These are phyloP conservation scores for Moesziomyces antarcticus DNA, from an alignment of 1,284 basidiomycete species.

Conservation along the genomic window DNA sequence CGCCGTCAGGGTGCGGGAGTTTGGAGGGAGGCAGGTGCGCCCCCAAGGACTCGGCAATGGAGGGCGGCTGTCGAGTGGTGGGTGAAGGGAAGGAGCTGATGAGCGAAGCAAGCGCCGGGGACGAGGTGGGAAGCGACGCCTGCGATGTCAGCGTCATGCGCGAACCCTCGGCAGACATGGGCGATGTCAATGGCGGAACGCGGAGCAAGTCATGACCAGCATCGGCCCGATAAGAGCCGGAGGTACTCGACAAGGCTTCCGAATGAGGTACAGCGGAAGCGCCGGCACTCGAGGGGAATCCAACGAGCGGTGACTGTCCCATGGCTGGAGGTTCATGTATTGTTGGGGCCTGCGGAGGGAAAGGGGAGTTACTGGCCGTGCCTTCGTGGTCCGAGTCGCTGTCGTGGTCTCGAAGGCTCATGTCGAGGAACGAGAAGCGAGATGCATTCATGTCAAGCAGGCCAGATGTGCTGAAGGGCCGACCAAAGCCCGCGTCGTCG, in stretches of 20 bases:
- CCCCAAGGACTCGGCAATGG: not conserved
- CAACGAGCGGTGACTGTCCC: slow-evolving; percentile 1
- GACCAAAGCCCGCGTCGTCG: slow-evolving; percentile 31
- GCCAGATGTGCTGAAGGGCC: slow-evolving; percentile 33
- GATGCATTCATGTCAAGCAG: slow-evolving; percentile 31
- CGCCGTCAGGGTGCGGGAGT: not conserved
- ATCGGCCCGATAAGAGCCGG: slow-evolving; percentile 1
- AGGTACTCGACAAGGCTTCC: not conserved
- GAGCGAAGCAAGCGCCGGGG: slow-evolving; percentile 37
- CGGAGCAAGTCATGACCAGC: slow-evolving; percentile 8
- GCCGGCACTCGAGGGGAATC: not conserved
- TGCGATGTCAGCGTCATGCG: slow-evolving; percentile 1
- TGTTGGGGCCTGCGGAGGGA: not conserved
- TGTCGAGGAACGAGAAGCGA: slow-evolving; percentile 38
- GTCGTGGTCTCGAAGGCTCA: slow-evolving; percentile 27
- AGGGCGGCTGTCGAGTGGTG: slow-evolving; percentile 2
- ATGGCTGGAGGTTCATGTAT: slow-evolving; percentile 4
- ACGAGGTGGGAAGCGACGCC: slow-evolving; percentile 11
- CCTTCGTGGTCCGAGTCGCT: slow-evolving; percentile 17
- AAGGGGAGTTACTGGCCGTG: not conserved
- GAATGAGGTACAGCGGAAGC: not conserved
- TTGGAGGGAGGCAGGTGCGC: not conserved
- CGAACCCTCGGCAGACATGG: not conserved
- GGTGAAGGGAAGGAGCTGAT: slow-evolving; percentile 46
- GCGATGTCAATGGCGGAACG: slow-evolving; percentile 2